phyloP scores from a whole-genome alignment of 345 rosid species.

The Dovyalis caffra region DNA sequence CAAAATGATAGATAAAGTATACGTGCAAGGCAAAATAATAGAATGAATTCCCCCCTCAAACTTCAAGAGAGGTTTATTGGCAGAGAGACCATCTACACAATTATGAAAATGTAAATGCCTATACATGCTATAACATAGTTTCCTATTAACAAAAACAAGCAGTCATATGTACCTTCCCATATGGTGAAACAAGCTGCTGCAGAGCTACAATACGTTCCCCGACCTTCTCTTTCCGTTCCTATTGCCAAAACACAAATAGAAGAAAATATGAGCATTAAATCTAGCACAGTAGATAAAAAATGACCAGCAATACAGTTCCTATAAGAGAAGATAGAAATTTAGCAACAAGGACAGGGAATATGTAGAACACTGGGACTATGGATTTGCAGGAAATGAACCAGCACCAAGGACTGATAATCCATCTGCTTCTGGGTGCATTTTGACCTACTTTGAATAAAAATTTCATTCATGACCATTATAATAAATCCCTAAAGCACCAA shows the following conservation, averaged over 20 bases:
- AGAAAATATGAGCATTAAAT: background rate
- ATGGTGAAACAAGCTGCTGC: constrained; percentile 95
- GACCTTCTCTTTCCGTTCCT: constrained; percentile 88
- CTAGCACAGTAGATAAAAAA: background rate
- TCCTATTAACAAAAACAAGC: constrained; percentile 1
- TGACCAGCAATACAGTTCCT: background rate
- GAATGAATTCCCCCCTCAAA: background rate
- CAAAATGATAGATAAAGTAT: background rate
- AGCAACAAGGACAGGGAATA: background rate
- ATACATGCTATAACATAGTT: background rate
- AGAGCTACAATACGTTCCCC: constrained; percentile 83
- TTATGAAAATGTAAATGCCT: background rate
- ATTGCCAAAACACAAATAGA: constrained; percentile 26
- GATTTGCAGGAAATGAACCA: background rate
- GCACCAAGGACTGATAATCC: background rate
- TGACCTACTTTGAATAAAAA: background rate
- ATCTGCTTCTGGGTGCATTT: background rate
- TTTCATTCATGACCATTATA: background rate
- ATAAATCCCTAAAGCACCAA: background rate
- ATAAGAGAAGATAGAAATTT: background rate
- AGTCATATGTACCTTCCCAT: constrained; percentile 68
- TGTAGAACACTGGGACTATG: background rate
- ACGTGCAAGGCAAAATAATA: background rate
- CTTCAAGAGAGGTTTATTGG: background rate
- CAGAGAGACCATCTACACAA: background rate